Evolutionary conservation across 139 green algal species (phyloP).

Genomic region (Chlorella sp.): DNA sequence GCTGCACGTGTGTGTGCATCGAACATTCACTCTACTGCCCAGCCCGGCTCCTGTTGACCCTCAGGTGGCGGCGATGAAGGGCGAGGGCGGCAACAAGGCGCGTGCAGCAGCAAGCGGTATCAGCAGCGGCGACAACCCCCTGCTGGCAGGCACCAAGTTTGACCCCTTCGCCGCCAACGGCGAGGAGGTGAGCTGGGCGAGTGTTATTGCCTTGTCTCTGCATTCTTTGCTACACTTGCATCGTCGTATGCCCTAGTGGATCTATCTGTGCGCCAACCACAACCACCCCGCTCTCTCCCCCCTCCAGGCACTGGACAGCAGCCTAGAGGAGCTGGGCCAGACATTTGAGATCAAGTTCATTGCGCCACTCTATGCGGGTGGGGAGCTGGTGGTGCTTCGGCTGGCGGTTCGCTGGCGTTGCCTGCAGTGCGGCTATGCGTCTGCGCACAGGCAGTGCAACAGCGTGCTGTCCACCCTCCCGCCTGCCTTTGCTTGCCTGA

Average conservation of each 20-base stretch:
- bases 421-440: too few relatives aligned
- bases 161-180: slow-evolving; percentile 21
- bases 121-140: not conserved
- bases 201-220: not conserved
- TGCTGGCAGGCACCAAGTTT: slow-evolving; percentile 27
- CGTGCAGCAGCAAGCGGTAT: not conserved
- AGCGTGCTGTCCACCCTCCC: too few relatives aligned
- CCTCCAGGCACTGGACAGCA: slow-evolving; percentile 18
- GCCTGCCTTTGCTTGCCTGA: too few relatives aligned
- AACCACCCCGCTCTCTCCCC: not conserved
- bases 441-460: too few relatives aligned
- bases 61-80: not conserved
- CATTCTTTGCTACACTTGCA: not conserved
- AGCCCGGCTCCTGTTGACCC: too few relatives aligned
- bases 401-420: too few relatives aligned
- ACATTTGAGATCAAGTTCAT: slow-evolving; percentile 76
- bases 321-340: slow-evolving; percentile 57
- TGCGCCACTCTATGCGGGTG: slow-evolving; percentile 34
- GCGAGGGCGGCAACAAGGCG: not conserved
- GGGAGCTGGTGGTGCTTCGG: too few relatives aligned
- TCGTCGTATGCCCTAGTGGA: not conserved
- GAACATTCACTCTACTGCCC: too few relatives aligned
- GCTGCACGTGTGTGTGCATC: too few relatives aligned
- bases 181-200: not conserved
- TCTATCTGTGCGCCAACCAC: not conserved